Conservation (phyloP, 768 basidiomycete genomes). For the Phaeotremella fagi region DNA sequence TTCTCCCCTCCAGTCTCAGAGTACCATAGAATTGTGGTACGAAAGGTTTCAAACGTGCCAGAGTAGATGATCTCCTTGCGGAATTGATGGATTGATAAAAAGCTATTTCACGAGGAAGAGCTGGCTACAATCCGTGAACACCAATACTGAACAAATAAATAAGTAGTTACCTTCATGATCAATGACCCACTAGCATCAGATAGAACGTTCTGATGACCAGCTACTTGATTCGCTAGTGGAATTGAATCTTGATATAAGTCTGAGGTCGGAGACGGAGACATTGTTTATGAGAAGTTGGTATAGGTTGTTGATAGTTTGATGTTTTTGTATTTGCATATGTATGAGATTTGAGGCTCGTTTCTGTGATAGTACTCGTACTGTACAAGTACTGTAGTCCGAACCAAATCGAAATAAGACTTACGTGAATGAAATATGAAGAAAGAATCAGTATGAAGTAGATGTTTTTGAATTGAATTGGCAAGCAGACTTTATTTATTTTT, state of each 20-base stretch:
- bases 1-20: constrained; percentile 63
- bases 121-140: constrained; percentile 22
- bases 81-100: constrained; percentile 45
- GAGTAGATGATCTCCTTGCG: constrained; percentile 4
- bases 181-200: constrained; percentile 41
- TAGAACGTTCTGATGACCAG: constrained; percentile 45
- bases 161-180: constrained; percentile 45
- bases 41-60: constrained; percentile 51
- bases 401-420: too few species aligned
- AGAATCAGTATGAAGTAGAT: too few species aligned
- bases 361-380: too few species aligned
- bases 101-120: constrained; percentile 44
- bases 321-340: too few species aligned
- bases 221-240: constrained; percentile 43
- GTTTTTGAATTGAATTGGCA: too few species aligned
- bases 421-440: too few species aligned
- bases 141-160: neutral
- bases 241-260: constrained; percentile 6
- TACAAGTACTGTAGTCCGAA: too few species aligned
- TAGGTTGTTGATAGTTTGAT: neutral
- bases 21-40: constrained; percentile 76
- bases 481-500: too few species aligned
- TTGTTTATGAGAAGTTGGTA: too few species aligned
- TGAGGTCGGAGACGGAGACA: neutral
- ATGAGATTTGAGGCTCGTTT: too few species aligned